These are phyloP conservation scores for Trichoderma sp. DNA, from an alignment of 2,329 filamentous ascomycete genomes.

Conservation along the genomic window DNA sequence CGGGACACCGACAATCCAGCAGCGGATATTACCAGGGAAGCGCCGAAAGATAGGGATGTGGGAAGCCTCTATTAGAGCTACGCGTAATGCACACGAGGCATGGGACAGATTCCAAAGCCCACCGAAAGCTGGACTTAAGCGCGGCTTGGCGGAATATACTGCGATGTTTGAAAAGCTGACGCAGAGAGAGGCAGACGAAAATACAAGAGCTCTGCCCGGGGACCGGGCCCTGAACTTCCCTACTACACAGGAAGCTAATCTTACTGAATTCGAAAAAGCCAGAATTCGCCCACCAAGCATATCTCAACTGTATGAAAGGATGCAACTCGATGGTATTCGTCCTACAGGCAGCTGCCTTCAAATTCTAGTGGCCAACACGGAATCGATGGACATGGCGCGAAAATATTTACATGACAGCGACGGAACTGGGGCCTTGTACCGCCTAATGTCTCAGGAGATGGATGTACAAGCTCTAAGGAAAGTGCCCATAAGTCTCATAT, in stretches of 20 bases:
- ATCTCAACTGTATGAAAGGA: constrained; percentile 59
- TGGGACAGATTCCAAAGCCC: constrained; percentile 54
- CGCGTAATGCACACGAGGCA: constrained; percentile 62
- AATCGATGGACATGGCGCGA: constrained; percentile 49
- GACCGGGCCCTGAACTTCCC: constrained; percentile 57
- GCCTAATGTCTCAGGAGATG: constrained; percentile 32
- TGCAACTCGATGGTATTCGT: constrained; percentile 52
- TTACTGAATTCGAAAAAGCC: constrained; percentile 65
- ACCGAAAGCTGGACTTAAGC: constrained; percentile 38
- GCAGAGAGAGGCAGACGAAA: constrained; percentile 34
- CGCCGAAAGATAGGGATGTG: constrained; percentile 42
- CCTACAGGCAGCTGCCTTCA: constrained; percentile 54
- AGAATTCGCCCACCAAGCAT: constrained; percentile 62
- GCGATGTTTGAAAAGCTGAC: constrained; percentile 63
- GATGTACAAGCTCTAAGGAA: constrained; percentile 30
- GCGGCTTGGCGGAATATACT: constrained; percentile 52
- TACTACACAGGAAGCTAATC: constrained; percentile 47
- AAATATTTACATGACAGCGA: constrained; percentile 52
- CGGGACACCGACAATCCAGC: constrained; percentile 59
- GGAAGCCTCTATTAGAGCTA: constrained; percentile 59
- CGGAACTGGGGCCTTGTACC: constrained; percentile 19
- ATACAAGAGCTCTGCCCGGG: constrained; percentile 52
- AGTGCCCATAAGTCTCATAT: constrained; percentile 44
- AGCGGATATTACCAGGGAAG: constrained; percentile 35
- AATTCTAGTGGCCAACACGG: constrained; percentile 57